Base-by-base conservation (phyloP, 768 basidiomycete species). In the Auricularia auricula-judae region DNA sequence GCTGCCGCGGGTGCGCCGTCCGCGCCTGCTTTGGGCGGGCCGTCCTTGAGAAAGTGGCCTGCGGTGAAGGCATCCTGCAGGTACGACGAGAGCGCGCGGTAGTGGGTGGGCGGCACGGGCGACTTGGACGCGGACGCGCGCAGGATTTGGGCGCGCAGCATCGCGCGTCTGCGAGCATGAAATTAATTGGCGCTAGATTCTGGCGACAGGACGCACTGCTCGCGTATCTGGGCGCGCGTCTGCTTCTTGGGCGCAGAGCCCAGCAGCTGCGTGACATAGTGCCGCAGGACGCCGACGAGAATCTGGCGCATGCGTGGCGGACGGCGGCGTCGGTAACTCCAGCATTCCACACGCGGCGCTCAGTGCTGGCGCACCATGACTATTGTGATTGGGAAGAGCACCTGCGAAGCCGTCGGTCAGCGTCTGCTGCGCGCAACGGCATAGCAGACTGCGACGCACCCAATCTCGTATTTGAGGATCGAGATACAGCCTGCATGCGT, bases 391-490 rank as follows among this genome's bases (percentile, higher is more conserved):
- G 95, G 95, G 77, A 98, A 93, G 65, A 98, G 77, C 54, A 98
- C 76, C 76, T 51, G 8, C 29, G 29, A 29, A 11, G 35, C 66
- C 42, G 66, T 62, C 62, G 23, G 12, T 42, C 8, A 42, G 39
- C 39, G 39, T 42, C 39, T 8, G 42, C 14, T 29, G 33, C 5
- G 47, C 14, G 16, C 23, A 44, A 14, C 16, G 16, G 35, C 14
- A 18, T 36, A n/a, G 12, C 16, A 16, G n/a, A 62, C 36, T 61
- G 18, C 18, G 10, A 51, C 56, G 56, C 29, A 63, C 87, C 89
- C 88, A 91, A 72, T 90, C 93, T 70, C 94, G 86, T 74, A 98
- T 98, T 76, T 94, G 91, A 53, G 94, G 95, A 78, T 98, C 94
- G 60, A 98, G 86, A 76, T 93, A 87, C 35, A 87, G 73, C 23